Percentiles rank a stretch among this genome's conserved stretches.
phyloP scores from a whole-genome alignment of 2,329 filamentous ascomycete genomes.

The Tolypocladium pustulatum region DNA sequence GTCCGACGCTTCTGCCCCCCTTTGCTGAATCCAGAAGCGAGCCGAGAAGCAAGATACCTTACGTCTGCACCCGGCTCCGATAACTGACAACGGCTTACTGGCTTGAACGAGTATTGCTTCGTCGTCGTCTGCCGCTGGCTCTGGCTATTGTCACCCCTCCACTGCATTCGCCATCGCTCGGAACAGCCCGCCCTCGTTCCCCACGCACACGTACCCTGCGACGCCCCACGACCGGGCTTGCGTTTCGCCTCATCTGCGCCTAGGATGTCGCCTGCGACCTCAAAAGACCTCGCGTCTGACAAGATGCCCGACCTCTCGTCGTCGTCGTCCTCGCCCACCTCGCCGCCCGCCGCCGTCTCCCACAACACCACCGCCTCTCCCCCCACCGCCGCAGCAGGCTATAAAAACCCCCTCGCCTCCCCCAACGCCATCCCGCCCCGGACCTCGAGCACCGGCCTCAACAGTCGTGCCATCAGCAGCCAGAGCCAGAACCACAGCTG shows the following conservation, averaged over 20 bases:
- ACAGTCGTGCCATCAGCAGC: conserved; percentile 7
- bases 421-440: conserved; percentile 62
- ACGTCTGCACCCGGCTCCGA: neutral
- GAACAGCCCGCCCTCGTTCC: neutral
- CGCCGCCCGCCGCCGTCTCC: neutral
- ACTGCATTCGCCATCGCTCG: neutral
- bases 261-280: neutral
- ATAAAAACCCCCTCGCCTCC: conserved; percentile 20
- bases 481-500: conserved; percentile 2
- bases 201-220: neutral
- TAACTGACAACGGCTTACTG: neutral
- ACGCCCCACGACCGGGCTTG: neutral
- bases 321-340: neutral
- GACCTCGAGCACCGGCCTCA: conserved; percentile 43
- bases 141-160: neutral
- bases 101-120: neutral
- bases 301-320: neutral
- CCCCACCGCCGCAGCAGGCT: neutral
- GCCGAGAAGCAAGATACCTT: neutral
- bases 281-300: neutral
- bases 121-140: neutral
- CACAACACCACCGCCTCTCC: neutral
- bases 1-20: neutral
- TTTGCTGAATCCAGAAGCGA: neutral
- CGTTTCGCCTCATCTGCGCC: neutral